phyloP scores from a whole-genome alignment of 495 filamentous ascomycete species.

The Penicillium maclennaniae region DNA sequence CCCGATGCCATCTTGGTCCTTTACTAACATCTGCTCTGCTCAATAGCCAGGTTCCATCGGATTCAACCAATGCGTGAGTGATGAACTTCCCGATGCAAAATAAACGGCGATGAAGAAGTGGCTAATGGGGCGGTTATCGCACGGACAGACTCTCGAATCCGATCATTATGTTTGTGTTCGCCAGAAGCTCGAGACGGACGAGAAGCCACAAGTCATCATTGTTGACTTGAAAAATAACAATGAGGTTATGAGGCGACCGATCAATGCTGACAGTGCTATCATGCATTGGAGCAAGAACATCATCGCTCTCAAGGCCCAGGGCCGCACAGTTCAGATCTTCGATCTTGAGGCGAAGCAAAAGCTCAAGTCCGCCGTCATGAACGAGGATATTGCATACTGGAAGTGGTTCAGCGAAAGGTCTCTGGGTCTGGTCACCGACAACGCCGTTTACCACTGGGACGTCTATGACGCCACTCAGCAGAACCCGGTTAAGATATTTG shows the following conservation, averaged over 20 bases:
- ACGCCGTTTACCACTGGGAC: conserved; percentile 94
- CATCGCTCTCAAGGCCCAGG: conserved; percentile 91
- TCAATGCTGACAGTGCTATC: conserved; percentile 99
- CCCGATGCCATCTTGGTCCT: conserved; percentile 8
- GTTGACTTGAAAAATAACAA: conserved; percentile 93
- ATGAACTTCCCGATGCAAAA: background rate
- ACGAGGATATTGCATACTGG: conserved; percentile 97
- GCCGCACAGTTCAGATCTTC: conserved; percentile 94
- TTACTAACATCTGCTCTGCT: conserved; percentile 36
- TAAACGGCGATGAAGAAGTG: conserved; percentile 2
- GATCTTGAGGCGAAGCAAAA: conserved; percentile 86
- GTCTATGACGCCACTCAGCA: conserved; percentile 76
- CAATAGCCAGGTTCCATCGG: conserved; percentile 75
- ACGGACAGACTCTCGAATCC: conserved; percentile 85
- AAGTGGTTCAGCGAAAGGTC: conserved; percentile 93
- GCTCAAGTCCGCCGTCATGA: conserved; percentile 91
- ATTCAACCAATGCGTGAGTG: conserved; percentile 93
- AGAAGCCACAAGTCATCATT: conserved; percentile 91
- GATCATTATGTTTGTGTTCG: conserved; percentile 93
- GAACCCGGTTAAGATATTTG: conserved; percentile 84
- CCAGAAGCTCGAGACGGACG: conserved; percentile 76
- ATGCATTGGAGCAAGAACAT: conserved; percentile 98
- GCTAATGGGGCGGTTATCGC: conserved; percentile 13
- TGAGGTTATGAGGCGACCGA: conserved; percentile 86
- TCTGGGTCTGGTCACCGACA: conserved; percentile 86